These are phyloP conservation scores for Crucibulum laeve DNA, from an alignment of 768 basidiomycete genomes.

Conservation along the genomic window DNA sequence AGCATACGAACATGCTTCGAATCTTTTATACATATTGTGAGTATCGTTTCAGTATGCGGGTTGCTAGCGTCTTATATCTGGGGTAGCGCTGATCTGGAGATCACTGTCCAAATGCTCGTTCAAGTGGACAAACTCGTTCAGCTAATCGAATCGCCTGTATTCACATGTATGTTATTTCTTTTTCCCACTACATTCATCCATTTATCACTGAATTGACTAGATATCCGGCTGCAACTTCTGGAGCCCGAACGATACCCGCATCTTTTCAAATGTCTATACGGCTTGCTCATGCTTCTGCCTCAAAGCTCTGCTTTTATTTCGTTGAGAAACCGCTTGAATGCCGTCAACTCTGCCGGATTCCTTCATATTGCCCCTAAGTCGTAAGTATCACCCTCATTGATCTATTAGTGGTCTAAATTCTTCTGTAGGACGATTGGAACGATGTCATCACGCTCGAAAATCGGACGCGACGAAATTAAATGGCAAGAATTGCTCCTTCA, in stretches of 20 bases:
- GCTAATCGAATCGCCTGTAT: conserved; percentile 96
- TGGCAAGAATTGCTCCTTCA: conserved; percentile 94
- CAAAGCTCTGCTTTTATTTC: conserved; percentile 97
- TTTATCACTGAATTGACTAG: conserved; percentile 28
- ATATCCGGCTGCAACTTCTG: conserved; percentile 86
- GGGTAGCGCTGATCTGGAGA: conserved; percentile 88
- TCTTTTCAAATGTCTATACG: conserved; percentile 96
- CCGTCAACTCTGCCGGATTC: conserved; percentile 94
- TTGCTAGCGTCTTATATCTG: conserved; percentile 2
- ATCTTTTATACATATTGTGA: conserved; percentile 92
- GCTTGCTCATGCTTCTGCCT: conserved; percentile 92
- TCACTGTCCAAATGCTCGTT: conserved; percentile 90
- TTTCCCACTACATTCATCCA: neutral
- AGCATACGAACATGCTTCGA: conserved; percentile 98
- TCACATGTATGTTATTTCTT: conserved; percentile 68
- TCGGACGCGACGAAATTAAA: conserved; percentile 86
- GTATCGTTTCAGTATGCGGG: conserved; percentile 5
- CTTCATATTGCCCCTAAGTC: conserved; percentile 85
- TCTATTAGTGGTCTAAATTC: neutral
- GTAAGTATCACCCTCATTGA: conserved; percentile 35
- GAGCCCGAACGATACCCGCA: conserved; percentile 97
- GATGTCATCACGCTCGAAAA: conserved; percentile 66
- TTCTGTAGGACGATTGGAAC: conserved; percentile 22
- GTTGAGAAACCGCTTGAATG: conserved; percentile 87
- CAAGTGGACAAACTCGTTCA: conserved; percentile 98